Base-by-base conservation (phyloP, 2,329 filamentous ascomycete species). In the Xenosphaeropsis pyriputrescens region DNA sequence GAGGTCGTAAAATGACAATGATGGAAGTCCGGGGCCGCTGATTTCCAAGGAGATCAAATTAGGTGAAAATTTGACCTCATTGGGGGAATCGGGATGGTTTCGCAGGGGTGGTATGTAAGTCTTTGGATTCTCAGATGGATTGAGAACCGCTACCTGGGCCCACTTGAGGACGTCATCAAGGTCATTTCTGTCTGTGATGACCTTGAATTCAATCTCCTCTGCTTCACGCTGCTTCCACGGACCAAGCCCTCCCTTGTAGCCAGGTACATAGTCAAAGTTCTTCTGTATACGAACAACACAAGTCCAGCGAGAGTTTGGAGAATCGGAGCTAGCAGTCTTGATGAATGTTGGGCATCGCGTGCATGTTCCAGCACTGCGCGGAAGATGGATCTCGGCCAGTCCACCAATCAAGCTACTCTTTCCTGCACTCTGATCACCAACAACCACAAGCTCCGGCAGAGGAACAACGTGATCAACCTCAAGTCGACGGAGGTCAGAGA, bases 261-360 rank as follows among this genome's bases (percentile, higher is more conserved):
- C 38, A 8, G 30, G 32, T 11, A 16, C 18, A 33, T 71, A 83
- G 0, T 57, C 55, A 47, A 81, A 89, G n/a, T 74, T 71, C 6
- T 70, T 65, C 4, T 78, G 70, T 0, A 93, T 56, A 1, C 67
- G 74, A 0, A 93, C 68, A 0, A 66, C 65, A 38, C 84, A 91
- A 1, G 64, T 72, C 78, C 84, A 91, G 1, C 68, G 60, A 0
- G 64, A 59, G 1, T 72, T 65, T 2, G 67, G 60, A 0, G 70
- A 78, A 0, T 85, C 66, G 0, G 13, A 14, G 13, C 29, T 19
- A 6, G 18, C 19, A 1, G 51, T 55, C 26, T 81, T 78, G 36
- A 93, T 91, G 39, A 86, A 81, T 0, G 93, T 68, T 0, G 85
- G 85, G 41, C 84, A 93, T 0, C 80, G 63, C 0, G 86, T 94